Base-by-base conservation (phyloP, 495 filamentous ascomycete genomes). In the Entonaema liquescens region DNA sequence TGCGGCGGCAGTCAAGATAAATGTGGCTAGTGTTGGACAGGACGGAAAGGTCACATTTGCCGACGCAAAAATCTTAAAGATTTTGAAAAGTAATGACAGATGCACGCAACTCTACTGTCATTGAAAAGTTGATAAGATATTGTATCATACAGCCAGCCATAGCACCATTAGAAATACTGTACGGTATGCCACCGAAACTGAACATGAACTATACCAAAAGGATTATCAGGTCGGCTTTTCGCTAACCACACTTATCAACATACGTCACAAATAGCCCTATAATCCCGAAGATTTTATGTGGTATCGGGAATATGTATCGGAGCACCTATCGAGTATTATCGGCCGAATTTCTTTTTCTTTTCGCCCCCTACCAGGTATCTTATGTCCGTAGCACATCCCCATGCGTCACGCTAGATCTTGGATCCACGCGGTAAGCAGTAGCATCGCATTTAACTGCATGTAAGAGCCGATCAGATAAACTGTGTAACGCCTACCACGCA, bases 31-130 rank as follows among this genome's bases (percentile, higher is more conserved):
- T 50, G 84, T 94, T 8, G 82, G 83, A 3, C 82, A 83, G 62
- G 88, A 90, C 65, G 92, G 92, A 3, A 91, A 92, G 78, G 89
- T 91, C 29, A 83, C 83, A 52, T 88, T 94, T 69, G 86, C 89
- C 73, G 88, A 92, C 64, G 80, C 83, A 80, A 82, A 53, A 82
- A 85, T 61, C 74, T 85, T 28, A 84, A 86, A 68, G 81, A 85
- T 31, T 87, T 88, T 75, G 79, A 84, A 50, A 76, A 76, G 69
- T 79, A 54, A 71, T 36, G 9, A 23, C 21, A 42, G 25, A 59
- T 33, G 26, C n/a, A n/a, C 25, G 44, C 31, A 50, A 33, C 36
- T 47, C 31, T 25, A 15, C 31, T 23, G 11, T 23, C 11, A 36
- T 13, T 29, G 15, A 19, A 57, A 23, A 23, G 11, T 40, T 9